A percentile compares a stretch with the other conserved stretches of the same genome.
These are phyloP conservation scores for Kurtzmaniella quercitrusa DNA, from an alignment of 1,139 yeast genomes.

Conservation along the genomic window DNA sequence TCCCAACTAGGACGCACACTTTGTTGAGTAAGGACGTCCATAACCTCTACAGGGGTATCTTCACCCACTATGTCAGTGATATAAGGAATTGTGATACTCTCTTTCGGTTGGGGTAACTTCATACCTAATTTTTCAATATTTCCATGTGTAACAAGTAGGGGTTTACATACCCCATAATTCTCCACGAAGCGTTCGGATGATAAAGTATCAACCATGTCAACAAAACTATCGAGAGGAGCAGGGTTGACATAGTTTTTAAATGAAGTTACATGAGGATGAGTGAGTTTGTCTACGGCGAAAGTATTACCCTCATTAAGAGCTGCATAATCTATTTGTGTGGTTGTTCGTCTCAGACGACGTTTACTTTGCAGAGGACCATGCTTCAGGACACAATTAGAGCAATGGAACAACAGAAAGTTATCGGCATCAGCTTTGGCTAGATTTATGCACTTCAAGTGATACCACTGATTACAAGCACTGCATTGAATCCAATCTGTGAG, in stretches of 20 bases:
- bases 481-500: slow-evolving; percentile 55
- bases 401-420: slow-evolving; percentile 50
- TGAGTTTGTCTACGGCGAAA: slow-evolving; percentile 50
- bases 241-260: slow-evolving; percentile 2
- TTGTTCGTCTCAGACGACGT: slow-evolving; percentile 54
- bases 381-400: slow-evolving; percentile 39
- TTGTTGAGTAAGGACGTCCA: slow-evolving; percentile 86
- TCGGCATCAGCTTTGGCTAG: slow-evolving; percentile 33
- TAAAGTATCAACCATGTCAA: slow-evolving; percentile 18
- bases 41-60: slow-evolving; percentile 68
- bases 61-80: slow-evolving; percentile 61
- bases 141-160: slow-evolving; percentile 32
- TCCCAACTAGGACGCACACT: slow-evolving; percentile 62
- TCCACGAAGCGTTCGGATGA: slow-evolving; percentile 31
- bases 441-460: slow-evolving; percentile 49
- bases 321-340: slow-evolving; percentile 62
- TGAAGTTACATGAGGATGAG: slow-evolving; percentile 55
- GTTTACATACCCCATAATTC: slow-evolving; percentile 13
- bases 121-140: slow-evolving; percentile 29
- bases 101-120: slow-evolving; percentile 29
- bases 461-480: slow-evolving; percentile 59
- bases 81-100: slow-evolving; percentile 48
- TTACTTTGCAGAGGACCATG: slow-evolving; percentile 53
- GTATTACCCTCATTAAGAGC: slow-evolving; percentile 76
- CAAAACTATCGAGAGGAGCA: neutral